Evolutionary conservation across 1,139 yeast species (phyloP).

Genomic region (Diutina scorzettiae): DNA sequence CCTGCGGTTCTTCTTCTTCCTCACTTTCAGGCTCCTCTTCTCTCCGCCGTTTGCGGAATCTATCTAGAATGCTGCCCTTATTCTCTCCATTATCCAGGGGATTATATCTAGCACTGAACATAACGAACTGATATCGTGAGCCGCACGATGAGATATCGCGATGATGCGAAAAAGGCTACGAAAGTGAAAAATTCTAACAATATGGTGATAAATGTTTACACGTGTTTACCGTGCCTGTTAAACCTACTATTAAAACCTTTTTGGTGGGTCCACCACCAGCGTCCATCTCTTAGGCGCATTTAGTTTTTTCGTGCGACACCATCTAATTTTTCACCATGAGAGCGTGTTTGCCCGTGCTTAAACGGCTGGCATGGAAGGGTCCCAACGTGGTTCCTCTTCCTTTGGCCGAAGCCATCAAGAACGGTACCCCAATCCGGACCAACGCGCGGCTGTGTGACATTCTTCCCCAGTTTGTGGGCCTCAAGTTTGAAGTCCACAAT

Average conservation of each 20-base stretch:
- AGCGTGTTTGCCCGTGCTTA: slow-evolving; percentile 39
- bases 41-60: slow-evolving; percentile 6
- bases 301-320: too few species aligned
- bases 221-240: too few species aligned
- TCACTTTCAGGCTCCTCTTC: background rate
- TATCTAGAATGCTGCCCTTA: background rate
- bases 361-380: slow-evolving; percentile 82
- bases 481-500: slow-evolving; percentile 88
- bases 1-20: background rate
- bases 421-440: slow-evolving; percentile 81
- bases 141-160: slow-evolving; percentile 4
- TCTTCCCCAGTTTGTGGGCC: slow-evolving; percentile 89
- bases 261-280: too few species aligned
- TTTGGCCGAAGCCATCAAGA: slow-evolving; percentile 68
- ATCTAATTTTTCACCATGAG: slow-evolving; percentile 30
- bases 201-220: too few species aligned
- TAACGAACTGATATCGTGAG: too few species aligned
- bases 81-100: background rate
- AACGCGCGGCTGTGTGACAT: slow-evolving; percentile 92
- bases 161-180: background rate
- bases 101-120: background rate
- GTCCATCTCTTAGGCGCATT: too few species aligned
- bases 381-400: slow-evolving; percentile 94
- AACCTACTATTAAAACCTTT: too few species aligned
- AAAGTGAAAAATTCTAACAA: too few species aligned